Evolutionary conservation across 2,329 filamentous ascomycete genomes (phyloP).

Genomic region (Apiospora pterosperma): DNA sequence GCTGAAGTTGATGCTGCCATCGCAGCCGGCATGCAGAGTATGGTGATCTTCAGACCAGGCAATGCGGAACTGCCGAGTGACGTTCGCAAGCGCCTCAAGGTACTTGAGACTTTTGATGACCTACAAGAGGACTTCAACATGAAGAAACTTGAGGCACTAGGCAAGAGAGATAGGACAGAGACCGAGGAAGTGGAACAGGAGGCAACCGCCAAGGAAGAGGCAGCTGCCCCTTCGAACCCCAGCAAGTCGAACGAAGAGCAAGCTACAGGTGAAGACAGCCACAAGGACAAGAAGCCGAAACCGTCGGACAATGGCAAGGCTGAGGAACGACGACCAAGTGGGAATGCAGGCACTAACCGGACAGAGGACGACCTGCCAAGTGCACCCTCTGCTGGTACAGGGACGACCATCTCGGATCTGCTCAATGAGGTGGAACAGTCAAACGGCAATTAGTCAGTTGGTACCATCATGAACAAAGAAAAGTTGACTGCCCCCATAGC

Average conservation of each 20-base stretch:
- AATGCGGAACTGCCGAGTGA: conserved; percentile 60
- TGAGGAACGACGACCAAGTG: background rate
- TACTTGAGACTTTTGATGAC: conserved; percentile 26
- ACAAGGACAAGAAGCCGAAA: conserved; percentile 4
- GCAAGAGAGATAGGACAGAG: conserved; percentile 7
- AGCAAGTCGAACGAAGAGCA: background rate
- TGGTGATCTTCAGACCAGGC: conserved; percentile 63
- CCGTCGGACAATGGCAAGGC: background rate
- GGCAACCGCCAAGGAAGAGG: background rate
- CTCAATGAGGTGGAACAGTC: conserved; percentile 3
- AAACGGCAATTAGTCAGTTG: conserved; percentile 2
- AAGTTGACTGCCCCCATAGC: background rate
- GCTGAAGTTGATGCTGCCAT: conserved; percentile 63
- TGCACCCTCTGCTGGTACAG: conserved; percentile 2
- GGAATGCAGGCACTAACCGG: background rate
- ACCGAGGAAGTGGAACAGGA: background rate
- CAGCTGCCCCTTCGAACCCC: background rate
- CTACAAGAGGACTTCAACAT: conserved; percentile 19
- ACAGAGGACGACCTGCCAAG: background rate
- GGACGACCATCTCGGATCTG: conserved; percentile 3
- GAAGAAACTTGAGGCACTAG: conserved; percentile 12
- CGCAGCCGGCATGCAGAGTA: conserved; percentile 59
- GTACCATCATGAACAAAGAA: background rate
- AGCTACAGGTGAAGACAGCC: background rate
- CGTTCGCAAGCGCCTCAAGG: conserved; percentile 31